Base-by-base conservation (phyloP, 2,329 filamentous ascomycete genomes). In the Botryosphaeria dothidea region DNA sequence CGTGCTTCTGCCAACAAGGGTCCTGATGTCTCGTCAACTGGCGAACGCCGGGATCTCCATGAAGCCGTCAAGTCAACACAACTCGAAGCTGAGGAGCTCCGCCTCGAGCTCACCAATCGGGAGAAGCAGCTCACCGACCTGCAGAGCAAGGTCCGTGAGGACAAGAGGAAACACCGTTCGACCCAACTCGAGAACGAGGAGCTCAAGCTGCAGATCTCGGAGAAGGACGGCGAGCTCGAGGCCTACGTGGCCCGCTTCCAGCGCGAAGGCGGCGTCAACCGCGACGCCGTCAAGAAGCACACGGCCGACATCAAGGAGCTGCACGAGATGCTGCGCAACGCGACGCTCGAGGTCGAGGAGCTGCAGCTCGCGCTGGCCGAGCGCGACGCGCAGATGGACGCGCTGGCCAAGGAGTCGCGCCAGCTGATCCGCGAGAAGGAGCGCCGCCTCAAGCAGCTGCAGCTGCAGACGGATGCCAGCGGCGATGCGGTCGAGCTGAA, bases 201-300 rank as follows among this genome's bases (percentile, higher is more conserved):
- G 49, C 82, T 95, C n/a, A 88, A 92, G 69, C 83, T 91, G 65
- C 88, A 91, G 71, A 83, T 95, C 29, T 82, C 81, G 36, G 79
- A 79, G 15, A 83, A 85, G n/a, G 87, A 91, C 70, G 79, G 81
- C 21, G 81, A 82, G 65, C 70, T 82, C 7, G 73, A 79, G 23
- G 71, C 76, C 5, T 68, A 81, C 19, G 73, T 78, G 52, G 51
- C 51, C 1, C 64, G 64, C n/a, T 51, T 66, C 27, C 72, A 67
- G 66, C 66, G 73, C 13, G 48, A 49, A 4, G 45, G 34, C n/a
- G 56, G 56, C 21, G 51, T 21, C 29, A 60, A 27, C 38, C 23
- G 45, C n/a, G 46, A 45, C 34, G 36, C 45, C 4, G 15, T 31
- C 17, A 74, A 75, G 66, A 67, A 67, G 31, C 60, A 71, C 64